Base-by-base conservation (phyloP, 257 asterid genomes). In the Solanum chilense region DNA sequence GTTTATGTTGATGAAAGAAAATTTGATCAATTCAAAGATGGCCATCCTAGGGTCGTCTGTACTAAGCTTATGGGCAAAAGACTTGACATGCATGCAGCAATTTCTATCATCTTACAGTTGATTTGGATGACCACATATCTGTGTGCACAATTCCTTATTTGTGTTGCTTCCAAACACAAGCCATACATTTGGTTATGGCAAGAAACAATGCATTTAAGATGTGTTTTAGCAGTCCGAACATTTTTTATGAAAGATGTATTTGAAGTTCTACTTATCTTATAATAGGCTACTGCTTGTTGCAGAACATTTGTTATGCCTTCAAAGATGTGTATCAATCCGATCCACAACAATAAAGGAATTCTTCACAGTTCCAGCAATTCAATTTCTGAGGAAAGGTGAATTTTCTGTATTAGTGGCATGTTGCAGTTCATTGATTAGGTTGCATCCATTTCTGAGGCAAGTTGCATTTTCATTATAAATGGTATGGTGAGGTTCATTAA, bases 251-350 rank as follows among this genome's bases (percentile, higher is more conserved):
- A 75, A 12, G 20, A 29, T 80, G 56, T 49, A 25, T 47, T 47
- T 47, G 44, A 27, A 4, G 16, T 80, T 80, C 84, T 78, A 18
- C 11, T 47, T 80, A 80, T 80, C 84, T 49, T 27, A 80, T 21
- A 18, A 9, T 42, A 85, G 68, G 84, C 18, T 77, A 68, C 44
- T 85, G 88, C 83, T 85, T 86, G 84, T 92, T 91, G 92, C 97
- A 97, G 99, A 93, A 97, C 97, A 74, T 96, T 97, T 85, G 99
- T 96, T 78, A 91, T 97, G 98, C 99, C 99, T 78, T 96, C 99
- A 39, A 95, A 98, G 91, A 93, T 97, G 95, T 97, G 99, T 87
- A 92, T 97, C 87, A 97, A 94, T 90, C 98, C 99, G 7, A 90
- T 94, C 87, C 99, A 97, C 92, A 97, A 96, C 87, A 90, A 92